Conservation (phyloP, 805 yeast genomes). For the Brettanomyces naardenensis region DNA sequence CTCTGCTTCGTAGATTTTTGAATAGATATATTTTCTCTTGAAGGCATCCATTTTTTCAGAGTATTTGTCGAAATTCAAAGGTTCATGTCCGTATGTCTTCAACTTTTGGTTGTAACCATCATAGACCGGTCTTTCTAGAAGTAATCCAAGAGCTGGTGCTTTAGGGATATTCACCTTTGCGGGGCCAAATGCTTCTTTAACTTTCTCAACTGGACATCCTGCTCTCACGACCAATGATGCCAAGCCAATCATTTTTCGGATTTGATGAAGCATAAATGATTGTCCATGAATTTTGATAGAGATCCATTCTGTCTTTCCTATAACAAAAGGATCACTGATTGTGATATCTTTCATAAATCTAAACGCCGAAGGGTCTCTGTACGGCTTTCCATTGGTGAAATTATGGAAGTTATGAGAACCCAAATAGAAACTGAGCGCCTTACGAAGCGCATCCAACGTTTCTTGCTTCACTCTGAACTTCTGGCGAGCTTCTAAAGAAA, state of each 20-base stretch:
- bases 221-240: slow-evolving; percentile 80
- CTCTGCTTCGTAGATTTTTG: slow-evolving; percentile 87
- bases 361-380: slow-evolving; percentile 76
- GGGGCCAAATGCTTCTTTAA: slow-evolving; percentile 66
- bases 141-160: slow-evolving; percentile 91
- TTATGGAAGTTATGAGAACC: slow-evolving; percentile 83
- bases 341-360: slow-evolving; percentile 74
- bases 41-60: slow-evolving; percentile 71
- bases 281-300: slow-evolving; percentile 96
- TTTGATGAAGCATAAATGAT: slow-evolving; percentile 96
- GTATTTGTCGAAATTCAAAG: slow-evolving; percentile 59
- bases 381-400: slow-evolving; percentile 43
- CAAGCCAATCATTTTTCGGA: slow-evolving; percentile 96
- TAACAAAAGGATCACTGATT: slow-evolving; percentile 84
- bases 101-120: slow-evolving; percentile 72
- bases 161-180: slow-evolving; percentile 85
- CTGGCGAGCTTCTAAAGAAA: slow-evolving; percentile 64
- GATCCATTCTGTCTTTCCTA: slow-evolving; percentile 93
- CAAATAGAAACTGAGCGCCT: slow-evolving; percentile 62
- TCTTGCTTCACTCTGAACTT: slow-evolving; percentile 56
- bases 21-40: slow-evolving; percentile 83
- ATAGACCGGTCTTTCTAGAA: slow-evolving; percentile 88
- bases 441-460: slow-evolving; percentile 55
- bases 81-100: slow-evolving; percentile 68
- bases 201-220: slow-evolving; percentile 73